Percentiles rank a stretch among this genome's conserved stretches.
phyloP scores from a whole-genome alignment of 2,329 filamentous ascomycete genomes.

The Emergomyces pasteurianus region DNA sequence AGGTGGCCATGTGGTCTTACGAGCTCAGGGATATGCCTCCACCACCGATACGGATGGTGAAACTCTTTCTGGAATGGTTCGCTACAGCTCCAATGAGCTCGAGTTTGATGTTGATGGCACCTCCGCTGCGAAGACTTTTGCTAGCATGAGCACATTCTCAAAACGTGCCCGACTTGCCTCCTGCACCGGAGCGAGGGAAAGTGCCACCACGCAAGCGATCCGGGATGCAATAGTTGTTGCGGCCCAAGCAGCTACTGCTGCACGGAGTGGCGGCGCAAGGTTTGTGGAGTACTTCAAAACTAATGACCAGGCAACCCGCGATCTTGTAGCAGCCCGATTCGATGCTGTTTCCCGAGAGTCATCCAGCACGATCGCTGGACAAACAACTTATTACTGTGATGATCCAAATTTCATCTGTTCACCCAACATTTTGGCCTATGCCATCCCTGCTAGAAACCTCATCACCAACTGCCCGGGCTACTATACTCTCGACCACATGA shows the following conservation, averaged over 20 bases:
- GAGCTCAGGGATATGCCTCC: slow-evolving; percentile 45
- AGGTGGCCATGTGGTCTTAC: slow-evolving; percentile 46
- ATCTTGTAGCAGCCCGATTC: slow-evolving; percentile 41
- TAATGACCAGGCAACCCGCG: slow-evolving; percentile 34
- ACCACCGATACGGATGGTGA: slow-evolving; percentile 42
- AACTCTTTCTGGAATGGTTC: slow-evolving; percentile 42
- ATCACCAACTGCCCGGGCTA: slow-evolving; percentile 54
- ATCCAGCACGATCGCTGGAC: slow-evolving; percentile 35
- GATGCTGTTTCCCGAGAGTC: slow-evolving; percentile 46
- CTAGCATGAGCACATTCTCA: slow-evolving; percentile 29
- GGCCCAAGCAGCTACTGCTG: slow-evolving; percentile 41
- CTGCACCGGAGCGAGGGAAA: slow-evolving; percentile 40
- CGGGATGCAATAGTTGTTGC: slow-evolving; percentile 45
- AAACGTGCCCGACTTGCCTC: slow-evolving; percentile 42
- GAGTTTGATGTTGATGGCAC: slow-evolving; percentile 45
- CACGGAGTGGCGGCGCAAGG: slow-evolving; percentile 38
- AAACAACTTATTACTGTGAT: slow-evolving; percentile 46
- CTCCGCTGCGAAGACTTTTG: slow-evolving; percentile 40
- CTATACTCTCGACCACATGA: slow-evolving; percentile 38
- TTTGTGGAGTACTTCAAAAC: slow-evolving; percentile 55
- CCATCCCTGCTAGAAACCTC: slow-evolving; percentile 41
- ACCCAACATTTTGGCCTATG: slow-evolving; percentile 48
- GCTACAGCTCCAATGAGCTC: slow-evolving; percentile 49
- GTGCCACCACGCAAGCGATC: slow-evolving; percentile 40
- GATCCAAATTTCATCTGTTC: slow-evolving; percentile 45